Conservation (phyloP, 2,329 filamentous ascomycete species). For the Tympanopsis confertula region DNA sequence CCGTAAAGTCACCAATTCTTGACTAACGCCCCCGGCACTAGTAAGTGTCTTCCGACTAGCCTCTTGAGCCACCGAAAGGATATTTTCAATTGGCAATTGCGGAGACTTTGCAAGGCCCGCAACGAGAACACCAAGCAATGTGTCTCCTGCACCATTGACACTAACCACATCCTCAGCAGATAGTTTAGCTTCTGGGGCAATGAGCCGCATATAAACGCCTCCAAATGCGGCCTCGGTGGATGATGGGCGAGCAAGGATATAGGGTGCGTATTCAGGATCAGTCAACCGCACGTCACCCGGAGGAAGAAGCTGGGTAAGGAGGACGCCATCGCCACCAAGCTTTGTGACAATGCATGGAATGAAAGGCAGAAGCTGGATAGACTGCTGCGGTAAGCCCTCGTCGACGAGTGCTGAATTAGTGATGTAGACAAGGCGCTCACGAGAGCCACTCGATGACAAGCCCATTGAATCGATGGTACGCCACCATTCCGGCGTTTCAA, state of each 20-base stretch:
- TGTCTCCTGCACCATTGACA: constrained; percentile 59
- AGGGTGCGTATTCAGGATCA: constrained; percentile 33
- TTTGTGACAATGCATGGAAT: constrained; percentile 52
- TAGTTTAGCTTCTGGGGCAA: constrained; percentile 37
- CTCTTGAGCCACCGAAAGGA: constrained; percentile 44
- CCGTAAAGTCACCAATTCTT: constrained; percentile 6
- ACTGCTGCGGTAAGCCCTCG: constrained; percentile 50
- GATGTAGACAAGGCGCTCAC: neutral
- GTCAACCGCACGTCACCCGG: constrained; percentile 34
- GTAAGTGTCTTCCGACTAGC: constrained; percentile 45
- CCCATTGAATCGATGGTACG: constrained; percentile 5
- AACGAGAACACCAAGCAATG: constrained; percentile 49
- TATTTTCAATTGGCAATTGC: constrained; percentile 20
- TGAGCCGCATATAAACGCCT: constrained; percentile 6
- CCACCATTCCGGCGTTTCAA: constrained; percentile 21
- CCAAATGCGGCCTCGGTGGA: neutral
- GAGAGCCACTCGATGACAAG: neutral
- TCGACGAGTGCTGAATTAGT: constrained; percentile 31
- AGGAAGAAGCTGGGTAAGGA: constrained; percentile 41
- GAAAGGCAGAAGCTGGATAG: constrained; percentile 51
- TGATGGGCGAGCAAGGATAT: constrained; percentile 31
- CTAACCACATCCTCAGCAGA: constrained; percentile 39
- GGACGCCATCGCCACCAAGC: constrained; percentile 42
- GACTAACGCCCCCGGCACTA: constrained; percentile 40
- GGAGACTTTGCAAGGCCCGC: constrained; percentile 32